Evolutionary conservation across 2,329 filamentous ascomycete genomes (phyloP), one percentile per base, ranked within the genome.

Genomic region (Aspergillus sp.): DNA sequence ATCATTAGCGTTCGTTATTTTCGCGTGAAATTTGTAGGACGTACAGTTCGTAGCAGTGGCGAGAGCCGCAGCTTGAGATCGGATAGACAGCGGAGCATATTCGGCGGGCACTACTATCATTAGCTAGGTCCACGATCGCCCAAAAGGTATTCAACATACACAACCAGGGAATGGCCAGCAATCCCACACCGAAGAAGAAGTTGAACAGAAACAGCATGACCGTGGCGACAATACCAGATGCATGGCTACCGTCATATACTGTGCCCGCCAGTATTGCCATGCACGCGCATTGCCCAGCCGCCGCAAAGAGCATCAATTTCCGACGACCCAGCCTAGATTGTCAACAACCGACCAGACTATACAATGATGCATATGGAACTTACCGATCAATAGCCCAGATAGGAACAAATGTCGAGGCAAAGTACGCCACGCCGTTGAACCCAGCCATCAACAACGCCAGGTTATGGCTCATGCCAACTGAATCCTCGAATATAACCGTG

Each of bases 221-320:
- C 1, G 75, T 76, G 0, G 79, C 79, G 8, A 79, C 79, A 57
- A 78, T 76, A 59, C 76, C 80, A 2, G 75, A 72, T 2, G 73
- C 62, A 13, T 71, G 70, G n/a, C 71, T 65, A 8, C 75, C 77
- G 44, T 77, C 69, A 8, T 71, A 76, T 0, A 81, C 76, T 0
- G 80, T 81, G 8, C 77, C 78, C 2, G 80, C 78, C 8, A 82
- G 71, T 2, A 82, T 70, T 10, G 77, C 77, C 80, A 83, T 83
- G 60, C 80, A 83, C 53, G 66, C 69, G 58, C 75, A 79, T 70
- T 85, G 83, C 1, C 83, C 82, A 2, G 78, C 75, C 0, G 82
- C 80, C 1, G 82, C 81, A 67, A 82, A 86, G 69, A 87, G 80
- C 80, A 88, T 84, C 71, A 87, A 77, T 68, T 85, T 86, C 8